A percentile compares a stretch with the other conserved stretches of the same genome.
Evolutionary conservation across 2,329 filamentous ascomycete species (phyloP).

Genomic region (Aspergillus sp.): DNA sequence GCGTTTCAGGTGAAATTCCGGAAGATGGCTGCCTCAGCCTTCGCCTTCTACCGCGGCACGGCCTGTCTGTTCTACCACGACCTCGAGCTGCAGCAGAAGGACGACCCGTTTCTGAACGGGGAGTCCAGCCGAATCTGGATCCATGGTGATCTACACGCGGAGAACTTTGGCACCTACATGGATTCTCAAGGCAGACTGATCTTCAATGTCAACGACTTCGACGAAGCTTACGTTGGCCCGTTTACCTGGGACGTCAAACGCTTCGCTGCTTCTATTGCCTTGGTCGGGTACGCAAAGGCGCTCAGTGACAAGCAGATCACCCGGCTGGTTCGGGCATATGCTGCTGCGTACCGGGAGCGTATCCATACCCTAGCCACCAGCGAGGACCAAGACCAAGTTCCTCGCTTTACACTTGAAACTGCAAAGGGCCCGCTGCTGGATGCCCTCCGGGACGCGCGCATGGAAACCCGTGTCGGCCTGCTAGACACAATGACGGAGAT

Average conservation of each 20-base stretch:
- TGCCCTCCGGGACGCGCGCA: conserved; percentile 13
- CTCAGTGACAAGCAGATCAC: conserved; percentile 22
- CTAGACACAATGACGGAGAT: conserved; percentile 17
- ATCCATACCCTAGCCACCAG: conserved; percentile 12
- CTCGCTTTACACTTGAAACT: conserved; percentile 17
- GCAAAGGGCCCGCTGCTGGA: conserved; percentile 20
- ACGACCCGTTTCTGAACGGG: conserved; percentile 12
- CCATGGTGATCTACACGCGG: conserved; percentile 21
- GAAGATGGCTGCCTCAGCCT: conserved; percentile 22
- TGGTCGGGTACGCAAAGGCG: conserved; percentile 20
- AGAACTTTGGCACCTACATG: conserved; percentile 24
- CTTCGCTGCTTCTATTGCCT: conserved; percentile 19
- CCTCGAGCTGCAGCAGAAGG: conserved; percentile 7
- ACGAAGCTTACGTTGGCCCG: conserved; percentile 22
- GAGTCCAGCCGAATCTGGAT: conserved; percentile 19
- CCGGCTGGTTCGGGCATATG: conserved; percentile 15
- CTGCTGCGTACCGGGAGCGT: conserved; percentile 18
- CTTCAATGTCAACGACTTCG: conserved; percentile 24
- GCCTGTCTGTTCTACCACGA: conserved; percentile 21
- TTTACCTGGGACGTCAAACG: conserved; percentile 22
- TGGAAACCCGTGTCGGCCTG: conserved; percentile 13
- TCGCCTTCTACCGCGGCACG: conserved; percentile 21
- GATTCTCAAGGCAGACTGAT: conserved; percentile 20
- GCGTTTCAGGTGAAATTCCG: conserved; percentile 18
- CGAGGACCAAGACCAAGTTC: background rate